Base-by-base conservation (phyloP, 352 stramenopile species). In the Globisporangium sylvaticum region DNA sequence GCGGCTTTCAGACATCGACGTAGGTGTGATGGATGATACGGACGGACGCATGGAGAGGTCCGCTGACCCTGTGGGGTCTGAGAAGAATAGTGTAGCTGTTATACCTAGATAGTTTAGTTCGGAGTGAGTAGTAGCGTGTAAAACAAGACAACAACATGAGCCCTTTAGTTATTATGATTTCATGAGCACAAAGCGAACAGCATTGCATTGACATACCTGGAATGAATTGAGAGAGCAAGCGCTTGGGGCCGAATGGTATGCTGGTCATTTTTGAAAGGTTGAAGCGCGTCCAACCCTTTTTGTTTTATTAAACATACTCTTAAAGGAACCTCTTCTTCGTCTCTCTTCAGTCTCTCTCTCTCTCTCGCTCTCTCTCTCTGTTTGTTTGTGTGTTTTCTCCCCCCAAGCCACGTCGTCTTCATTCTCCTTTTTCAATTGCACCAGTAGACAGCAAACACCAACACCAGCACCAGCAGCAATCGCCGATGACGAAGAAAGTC, bases 261-360 rank as follows among this genome's bases (percentile, higher is more conserved):
- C 48, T 55, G 48, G 48, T 55, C n/a, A 27, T 22, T 50, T 22
- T 27, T 9, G 12, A 42, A 44, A 55, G 48, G n/a, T 15, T 27
- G n/a, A n/a, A 29, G n/a, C 12, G n/a, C 12, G 48, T 55, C 48
- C 48, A 55, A 27, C n/a, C n/a, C 8, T 27, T 4, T 4, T 27
- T 27, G 48, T 29, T 27, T 55, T 55, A 55, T 55, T 55, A 29
- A 55, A 55, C 48, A 55, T 55, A 55, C 48, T 55, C 22, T 55
- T 44, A 44, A 52, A 52, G 18, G 44, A 52, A 24, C 37, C 27
- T 50, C 42, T 63, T 44, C 14, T 9, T 42, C n/a, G n/a, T n/a
- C n/a, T n/a, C n/a, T 14, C 34, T 20, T 44, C 14, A 3, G 4
- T 20, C 14, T 44, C 37, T 20, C 37, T 44, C 37, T 44, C 14